Evolutionary conservation across 1,284 basidiomycete genomes (phyloP).

Genomic region (Acaromyces ingoldii): DNA sequence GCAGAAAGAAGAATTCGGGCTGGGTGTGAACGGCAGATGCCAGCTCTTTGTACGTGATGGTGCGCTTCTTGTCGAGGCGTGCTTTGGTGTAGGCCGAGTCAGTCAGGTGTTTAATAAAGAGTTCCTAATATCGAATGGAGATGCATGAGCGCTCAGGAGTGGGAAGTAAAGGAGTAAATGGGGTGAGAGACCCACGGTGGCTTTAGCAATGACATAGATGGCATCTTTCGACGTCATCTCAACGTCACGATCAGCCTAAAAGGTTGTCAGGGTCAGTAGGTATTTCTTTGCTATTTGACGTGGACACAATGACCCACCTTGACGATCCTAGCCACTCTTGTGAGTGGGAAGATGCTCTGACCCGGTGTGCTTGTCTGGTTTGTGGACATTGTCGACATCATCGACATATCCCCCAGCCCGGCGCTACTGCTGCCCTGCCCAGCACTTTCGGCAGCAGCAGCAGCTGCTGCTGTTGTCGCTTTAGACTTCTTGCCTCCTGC

Average conservation of each 20-base stretch:
- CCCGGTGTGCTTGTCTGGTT: background rate
- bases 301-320: no score
- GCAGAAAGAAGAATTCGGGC: background rate
- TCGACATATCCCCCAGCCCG: no score
- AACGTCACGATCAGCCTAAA: slow-evolving; percentile 2
- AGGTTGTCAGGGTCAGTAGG: no score
- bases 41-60: slow-evolving; percentile 3
- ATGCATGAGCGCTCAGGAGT: no score
- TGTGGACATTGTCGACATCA: no score
- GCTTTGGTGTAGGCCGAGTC: slow-evolving; percentile 1
- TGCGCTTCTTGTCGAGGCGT: slow-evolving; percentile 1
- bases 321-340: slow-evolving; percentile 6
- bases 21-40: slow-evolving; percentile 1
- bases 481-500: no score
- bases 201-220: slow-evolving; percentile 3
- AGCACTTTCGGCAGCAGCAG: background rate
- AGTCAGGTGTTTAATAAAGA: slow-evolving; percentile 8
- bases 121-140: no score
- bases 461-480: no score
- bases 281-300: no score
- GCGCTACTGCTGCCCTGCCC: background rate
- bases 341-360: background rate
- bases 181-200: no score
- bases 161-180: no score
- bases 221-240: slow-evolving; percentile 7